Evolutionary conservation across 768 basidiomycete species (phyloP), one percentile per base, ranked within the genome.

Genomic region (Suillus hirtellus): DNA sequence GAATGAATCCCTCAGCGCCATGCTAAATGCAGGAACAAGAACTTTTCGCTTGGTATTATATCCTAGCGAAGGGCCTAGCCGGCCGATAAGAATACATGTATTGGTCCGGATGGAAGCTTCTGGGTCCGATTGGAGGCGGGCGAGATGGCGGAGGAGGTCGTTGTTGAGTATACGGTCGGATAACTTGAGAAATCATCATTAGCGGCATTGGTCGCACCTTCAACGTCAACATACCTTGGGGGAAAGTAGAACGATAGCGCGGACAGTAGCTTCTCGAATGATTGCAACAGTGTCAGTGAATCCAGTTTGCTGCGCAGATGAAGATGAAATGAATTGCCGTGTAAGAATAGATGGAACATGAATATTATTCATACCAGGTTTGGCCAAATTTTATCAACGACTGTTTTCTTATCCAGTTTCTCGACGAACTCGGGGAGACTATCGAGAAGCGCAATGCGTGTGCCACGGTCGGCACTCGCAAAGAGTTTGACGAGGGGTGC

Each of bases 71-170:
- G 93, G 93, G 0, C 92, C 95, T 6, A 99, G 82, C 8, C 96
- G 86, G 19, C 96, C 96, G 62, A 99, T 87, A 4, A 99, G 85
- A 67, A 99, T 98, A 70, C 95, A 96, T 0, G 97, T 97, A 70
- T 99, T 99, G 17, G 97, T 99, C 53, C 97, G 86, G 68, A 99
- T 98, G 6, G 95, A 96, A 3, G 96, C 86, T 76, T 99, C 97
- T 1, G 89, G 81, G 71, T 99, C 97, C 40, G 83, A 87, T 77
- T 99, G 97, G 77, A 93, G 89, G 70, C 93, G 93, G 2, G 96
- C 96, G 27, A 99, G 84, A 65, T 92, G 84, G 2, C 96, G 89
- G 12, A 99, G 85, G 21, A 99, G 86, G 65, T 99, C 97, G 69
- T 99, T 99, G 76, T 99, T 99, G 43, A 99, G 82, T 44, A 98